Base-by-base conservation (phyloP, 805 yeast genomes). In the Candida railenensis region DNA sequence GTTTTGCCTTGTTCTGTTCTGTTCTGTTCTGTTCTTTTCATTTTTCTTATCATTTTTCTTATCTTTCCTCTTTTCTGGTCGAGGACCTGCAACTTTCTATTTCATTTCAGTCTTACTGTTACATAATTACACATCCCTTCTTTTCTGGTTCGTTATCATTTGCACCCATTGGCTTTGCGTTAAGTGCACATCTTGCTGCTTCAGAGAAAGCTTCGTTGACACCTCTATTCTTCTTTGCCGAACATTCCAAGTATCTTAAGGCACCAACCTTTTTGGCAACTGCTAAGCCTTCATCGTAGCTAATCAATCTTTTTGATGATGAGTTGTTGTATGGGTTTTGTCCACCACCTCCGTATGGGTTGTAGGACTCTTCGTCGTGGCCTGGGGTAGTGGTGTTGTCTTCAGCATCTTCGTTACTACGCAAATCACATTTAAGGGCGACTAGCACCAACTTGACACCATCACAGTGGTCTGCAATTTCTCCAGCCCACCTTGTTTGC, bases 191-290 rank as follows among this genome's bases (percentile, higher is more conserved):
- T 65, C 99, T 83, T 5, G 98, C 97, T 38, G 98, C 99, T 69
- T 94, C 99, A 0, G 97, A 90, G 64, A 94, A 94, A 8, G 97
- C 98, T 71, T 94, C 99, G 61, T 95, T 94, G n/a, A 94, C 99
- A 54, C 99, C 99, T 61, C 96, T 81, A 67, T 91, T 92, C 65
- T 86, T 84, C 74, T 91, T 94, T 4, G 99, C 98, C 22, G 96
- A 88, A 70, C 99, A 94, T 67, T 94, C 99, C 61, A 94, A 76
- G 65, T 94, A 94, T 59, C 98, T 81, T 57, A 91, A 74, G 0
- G 99, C 98, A 20, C 97, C 97, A 38, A 94, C 87, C 62, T 81
- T 81, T 61, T 90, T 90, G 34, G 99, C 99, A 58, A 92, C 89
- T 0, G 84, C 83, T 48, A 94, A 77, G 25, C 99, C 99, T 66